Base-by-base conservation (phyloP, 371 early-diverging fungal genomes). In the Amoeboaphelidium protococcarum region DNA sequence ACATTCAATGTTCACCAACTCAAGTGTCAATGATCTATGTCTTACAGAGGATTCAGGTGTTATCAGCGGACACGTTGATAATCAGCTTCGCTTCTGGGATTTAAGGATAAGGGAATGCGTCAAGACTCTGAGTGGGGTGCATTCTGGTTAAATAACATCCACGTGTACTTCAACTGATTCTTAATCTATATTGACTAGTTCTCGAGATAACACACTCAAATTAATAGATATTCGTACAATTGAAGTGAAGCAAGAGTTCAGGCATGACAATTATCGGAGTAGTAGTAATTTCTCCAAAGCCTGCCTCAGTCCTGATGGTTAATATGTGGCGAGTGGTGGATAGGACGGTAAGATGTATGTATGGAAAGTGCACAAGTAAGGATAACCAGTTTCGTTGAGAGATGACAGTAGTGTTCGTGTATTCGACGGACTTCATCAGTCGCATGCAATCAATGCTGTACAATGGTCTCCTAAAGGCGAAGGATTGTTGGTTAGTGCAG, bases 31-130 rank as follows among this genome's bases (percentile, higher is more conserved):
- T 54, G 91, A 88, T 60, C 57, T 94, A 10, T 69, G 73, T 26
- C 63, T 82, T 19, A 60, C 82, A 51, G 83, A 85, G 58, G 69
- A 73, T 24, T 82, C 82, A 44, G 91, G 85, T 1, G 67, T 88
- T 40, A 81, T 74, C 6, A 86, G 83, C 54, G 95, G 90, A 1
- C 91, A 94, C 60, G 59, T 91, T 52, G 92, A 94, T 63, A 77
- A 76, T 54, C 81, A 73, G 52, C 50, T 94, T 41, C 72, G 91
- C 10, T 58, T 89, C 22, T 94, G 91, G 91, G 89, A 94, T 63
- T 68, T 80, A 6, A 61, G 73, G 26, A 67, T 80, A 0, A 85
- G 86, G 6, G 73, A 73, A 47, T 72, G 76, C 24, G 69, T 89
- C 26, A 74, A 73, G 47, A 89, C 89, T 52, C 57, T 88, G 25